Evolutionary conservation across 108 stramenopile genomes (phyloP), one percentile per base, ranked within the genome.

Genomic region (Poteriospumella lacustris): DNA sequence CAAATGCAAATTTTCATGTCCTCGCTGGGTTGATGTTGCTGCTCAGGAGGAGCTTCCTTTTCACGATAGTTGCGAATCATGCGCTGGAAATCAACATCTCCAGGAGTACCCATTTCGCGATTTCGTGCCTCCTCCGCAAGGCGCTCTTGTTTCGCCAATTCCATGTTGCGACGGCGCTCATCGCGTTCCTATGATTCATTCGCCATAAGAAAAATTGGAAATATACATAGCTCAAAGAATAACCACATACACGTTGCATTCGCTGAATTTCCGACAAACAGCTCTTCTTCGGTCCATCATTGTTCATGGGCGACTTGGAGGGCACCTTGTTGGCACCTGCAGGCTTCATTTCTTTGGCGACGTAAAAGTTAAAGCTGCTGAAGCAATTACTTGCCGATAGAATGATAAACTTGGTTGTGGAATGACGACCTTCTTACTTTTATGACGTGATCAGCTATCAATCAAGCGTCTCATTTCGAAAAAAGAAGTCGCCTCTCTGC

Each of bases 31-130:
- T 69, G 1, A 24, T 28, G 19, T 12, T n/a, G 76, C 5, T 79
- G 72, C 59, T 79, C 77, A 9, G 52, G 12, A 31, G 60, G 60
- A 31, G 60, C 60, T 24, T 64, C 29, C 36, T 24, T 26, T 5
- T 64, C 80, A 15, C 87, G 83, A 52, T 80, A 99, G 68, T 82
- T 70, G 19, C 81, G 79, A 19, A 99, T 95, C 81, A 97, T 84
- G 28, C 92, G 89, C 75, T 97, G 92, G 79, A 97, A 97, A 80
- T 99, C 96, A 24, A 96, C 95, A 77, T 99, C 98, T 34, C 98
- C 98, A 1, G 95, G 94, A 80, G 93, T 95, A n/a, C 98, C 98
- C 3, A 79, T 80, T 2, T 87, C 90, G 62, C 90, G 75, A 76
- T 95, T 92, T 3, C 90, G 80, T 34, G 83, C 43, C 68, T 94